Percentiles rank a stretch among this genome's conserved stretches.
These are phyloP conservation scores for Tolypocladium pustulatum DNA, from an alignment of 2,329 filamentous ascomycete genomes.

Conservation along the genomic window DNA sequence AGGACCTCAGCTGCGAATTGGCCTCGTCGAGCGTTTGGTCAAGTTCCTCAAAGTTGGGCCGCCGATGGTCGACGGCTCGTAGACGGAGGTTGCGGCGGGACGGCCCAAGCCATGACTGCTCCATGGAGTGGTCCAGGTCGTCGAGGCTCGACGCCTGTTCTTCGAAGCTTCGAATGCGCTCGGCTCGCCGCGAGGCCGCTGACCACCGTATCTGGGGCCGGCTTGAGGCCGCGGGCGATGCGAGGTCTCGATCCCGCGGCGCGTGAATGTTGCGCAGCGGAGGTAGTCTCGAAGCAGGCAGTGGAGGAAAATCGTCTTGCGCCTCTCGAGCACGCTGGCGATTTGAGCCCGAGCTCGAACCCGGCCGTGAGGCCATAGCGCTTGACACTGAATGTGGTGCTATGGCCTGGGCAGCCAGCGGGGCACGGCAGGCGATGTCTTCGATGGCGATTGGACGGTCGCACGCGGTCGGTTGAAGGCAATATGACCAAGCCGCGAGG, in stretches of 20 bases:
- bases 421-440: background rate
- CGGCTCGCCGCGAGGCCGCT: conserved; percentile 20
- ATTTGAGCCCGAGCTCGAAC: conserved; percentile 18
- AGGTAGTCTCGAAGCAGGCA: conserved; percentile 19
- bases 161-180: conserved; percentile 24
- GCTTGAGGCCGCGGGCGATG: conserved; percentile 5
- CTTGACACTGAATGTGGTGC: background rate
- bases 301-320: conserved; percentile 19
- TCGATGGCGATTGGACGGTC: background rate
- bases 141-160: conserved; percentile 15
- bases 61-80: conserved; percentile 13
- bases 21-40: conserved; percentile 29
- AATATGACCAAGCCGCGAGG: background rate
- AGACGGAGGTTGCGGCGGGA: conserved; percentile 14
- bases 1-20: conserved; percentile 31
- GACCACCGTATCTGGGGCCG: conserved; percentile 9
- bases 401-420: background rate
- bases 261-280: conserved; percentile 19
- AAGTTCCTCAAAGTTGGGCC: conserved; percentile 23
- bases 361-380: conserved; percentile 22
- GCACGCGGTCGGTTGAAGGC: background rate
- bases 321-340: conserved; percentile 19
- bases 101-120: conserved; percentile 15
- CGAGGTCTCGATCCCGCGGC: conserved; percentile 17
- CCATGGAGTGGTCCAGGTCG: conserved; percentile 16